Base-by-base conservation (phyloP, 2,329 filamentous ascomycete species). In the Phaeophleospora eucalypticola region DNA sequence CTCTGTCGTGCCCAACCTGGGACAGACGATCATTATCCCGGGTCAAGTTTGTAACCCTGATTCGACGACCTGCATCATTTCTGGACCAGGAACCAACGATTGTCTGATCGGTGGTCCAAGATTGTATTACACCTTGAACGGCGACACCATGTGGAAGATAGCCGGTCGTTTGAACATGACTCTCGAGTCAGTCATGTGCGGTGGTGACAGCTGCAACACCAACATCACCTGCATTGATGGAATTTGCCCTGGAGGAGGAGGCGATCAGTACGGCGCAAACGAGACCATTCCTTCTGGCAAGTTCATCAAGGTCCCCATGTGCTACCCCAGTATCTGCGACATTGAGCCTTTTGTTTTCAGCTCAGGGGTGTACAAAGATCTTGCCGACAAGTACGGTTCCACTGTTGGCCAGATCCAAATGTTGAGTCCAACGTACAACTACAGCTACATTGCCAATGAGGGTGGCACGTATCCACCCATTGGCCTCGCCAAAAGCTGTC, bases 351-450 rank as follows among this genome's bases (percentile, higher is more conserved):
- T 6, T 18, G 12, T 36, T 14, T 21, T 36, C 29, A 17, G n/a
- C 17, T 19, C 16, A 18, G 20, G 16, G 14, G 33, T 43, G 12
- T 43, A 43, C 19, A 36, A 36, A 33, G 41, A 43, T 17, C 33
- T 43, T 19, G 41, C 41, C 9, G 33, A 36, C 29, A 36, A 43
- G 32, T 43, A 43, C 24, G 33, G 33, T 18, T 19, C 29, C 2
- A 43, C 41, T 6, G 32, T 43, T 4, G 41, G 32, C 10, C 41
- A 43, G 29, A 43, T 43, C 29, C 15, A 20, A 33, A 43, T 43
- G 41, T 16, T 36, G 41, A 36, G 17, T 15, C 41, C 41, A 17
- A 43, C 41, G 41, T 43, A 43, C 32, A 43, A 43, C 33, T 43
- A 35, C 29, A 43, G 41, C 27, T 42, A 42, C 24, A 42, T 42